Evolutionary conservation across 805 yeast species (phyloP), one percentile per base, ranked within the genome.

Genomic region (Myxozyma vanderwaltii): DNA sequence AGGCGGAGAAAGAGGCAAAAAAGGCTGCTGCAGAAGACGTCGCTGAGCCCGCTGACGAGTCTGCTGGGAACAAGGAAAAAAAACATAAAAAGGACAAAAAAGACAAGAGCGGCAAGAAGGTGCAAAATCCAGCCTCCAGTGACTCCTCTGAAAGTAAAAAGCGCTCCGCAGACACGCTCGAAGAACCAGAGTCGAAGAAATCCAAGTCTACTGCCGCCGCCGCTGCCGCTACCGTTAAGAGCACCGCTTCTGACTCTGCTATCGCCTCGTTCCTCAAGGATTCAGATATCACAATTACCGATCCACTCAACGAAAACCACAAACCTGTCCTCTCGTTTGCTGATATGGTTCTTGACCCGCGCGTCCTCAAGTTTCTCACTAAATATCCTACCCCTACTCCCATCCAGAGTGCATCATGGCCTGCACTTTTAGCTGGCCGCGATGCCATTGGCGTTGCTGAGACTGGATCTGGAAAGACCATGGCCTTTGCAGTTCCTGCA

Each of bases 401-500:
- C 38, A 92, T 92, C 68, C 99, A 92, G 77, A 82, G 96, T 33
- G 89, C 84, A 46, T 82, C 97, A 7, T 94, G 98, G 98, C 98
- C 99, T 65, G 90, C 83, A 70, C 76, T 92, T 54, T 76, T 91
- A 51, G 76, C 82, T 21, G 87, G 88, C 17, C 81, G 86, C 59
- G 99, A 92, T 72, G 96, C 91, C 26, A 83, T 92, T 66, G 99
- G 98, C 73, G 96, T 92, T 65, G 99, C 99, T 13, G 97, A 92
- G 76, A 92, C 99, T 2, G 99, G 99, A 39, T 89, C 97, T 0
- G 99, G 99, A 70, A 92, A 92, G 75, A 92, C 99, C 0, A 86
- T 92, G 75, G 98, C 97, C 0, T 94, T 92, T 72, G 96, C 97
- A 72, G 94, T 94, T 33, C 99, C 99, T 49, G 97, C 97, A n/a